These are phyloP conservation scores for Botrytis galanthina DNA, from an alignment of 2,329 filamentous ascomycete genomes.

Conservation along the genomic window DNA sequence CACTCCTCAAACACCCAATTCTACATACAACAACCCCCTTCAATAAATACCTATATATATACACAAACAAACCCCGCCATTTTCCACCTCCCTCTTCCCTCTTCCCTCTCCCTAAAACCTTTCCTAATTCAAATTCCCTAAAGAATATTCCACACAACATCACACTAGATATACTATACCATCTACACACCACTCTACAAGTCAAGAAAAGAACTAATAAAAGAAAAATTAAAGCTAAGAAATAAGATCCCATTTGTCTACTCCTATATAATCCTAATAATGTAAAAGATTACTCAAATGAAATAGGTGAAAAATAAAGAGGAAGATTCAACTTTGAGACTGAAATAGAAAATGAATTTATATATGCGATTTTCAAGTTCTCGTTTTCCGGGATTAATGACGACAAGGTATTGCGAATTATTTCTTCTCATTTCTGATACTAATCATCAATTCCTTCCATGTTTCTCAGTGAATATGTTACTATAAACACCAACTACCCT, in stretches of 20 bases:
- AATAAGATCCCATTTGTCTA: neutral
- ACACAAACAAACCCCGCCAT: neutral
- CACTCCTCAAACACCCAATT: neutral
- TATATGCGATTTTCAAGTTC: neutral
- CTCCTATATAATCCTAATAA: neutral
- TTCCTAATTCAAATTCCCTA: neutral
- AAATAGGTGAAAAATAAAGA: neutral
- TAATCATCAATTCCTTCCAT: neutral
- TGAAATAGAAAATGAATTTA: neutral
- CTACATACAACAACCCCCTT: no score
- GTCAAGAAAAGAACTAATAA: neutral
- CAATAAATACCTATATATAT: neutral
- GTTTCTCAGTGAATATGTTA: neutral
- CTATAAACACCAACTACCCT: neutral
- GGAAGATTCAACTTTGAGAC: neutral
- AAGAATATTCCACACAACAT: neutral
- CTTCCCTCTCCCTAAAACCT: no score
- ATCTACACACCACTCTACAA: neutral
- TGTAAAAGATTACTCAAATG: fast-evolving
- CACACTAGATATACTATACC: neutral
- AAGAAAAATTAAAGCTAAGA: neutral
- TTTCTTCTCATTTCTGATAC: neutral
- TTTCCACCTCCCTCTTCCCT: no score
- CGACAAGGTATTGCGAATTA: neutral
- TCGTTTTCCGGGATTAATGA: no score